phyloP scores from a whole-genome alignment of 2,329 filamentous ascomycete species.

The Thelonectria discophora region DNA sequence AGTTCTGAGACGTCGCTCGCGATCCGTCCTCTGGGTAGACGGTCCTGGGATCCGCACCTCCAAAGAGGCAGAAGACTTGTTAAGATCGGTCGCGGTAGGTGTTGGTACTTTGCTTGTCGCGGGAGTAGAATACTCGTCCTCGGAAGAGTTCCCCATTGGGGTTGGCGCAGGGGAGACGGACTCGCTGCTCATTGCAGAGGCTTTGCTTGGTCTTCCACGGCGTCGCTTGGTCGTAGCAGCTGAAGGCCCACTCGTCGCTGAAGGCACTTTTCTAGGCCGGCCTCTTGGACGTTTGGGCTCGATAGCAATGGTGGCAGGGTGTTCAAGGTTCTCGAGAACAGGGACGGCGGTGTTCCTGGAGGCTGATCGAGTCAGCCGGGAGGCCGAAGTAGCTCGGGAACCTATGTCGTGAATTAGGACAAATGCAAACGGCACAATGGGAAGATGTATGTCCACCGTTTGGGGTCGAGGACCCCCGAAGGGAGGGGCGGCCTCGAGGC shows the following conservation, averaged over 20 bases:
- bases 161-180: constrained; percentile 47
- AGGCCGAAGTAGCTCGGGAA: constrained; percentile 29
- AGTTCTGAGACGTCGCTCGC: constrained; percentile 44
- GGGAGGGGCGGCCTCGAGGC: constrained; percentile 45
- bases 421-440: not conserved
- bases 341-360: constrained; percentile 29
- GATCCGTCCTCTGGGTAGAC: constrained; percentile 31
- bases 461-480: constrained; percentile 26
- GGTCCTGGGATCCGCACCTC: constrained; percentile 44
- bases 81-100: constrained; percentile 40
- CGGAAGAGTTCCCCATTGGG: constrained; percentile 43
- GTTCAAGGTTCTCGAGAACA: constrained; percentile 3
- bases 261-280: constrained; percentile 35
- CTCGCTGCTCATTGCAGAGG: constrained; percentile 35
- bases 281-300: constrained; percentile 35
- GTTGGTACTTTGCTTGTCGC: constrained; percentile 51
- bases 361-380: constrained; percentile 42
- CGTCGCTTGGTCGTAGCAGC: constrained; percentile 19
- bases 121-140: constrained; percentile 48
- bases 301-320: constrained; percentile 7
- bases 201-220: constrained; percentile 33
- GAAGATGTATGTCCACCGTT: constrained; percentile 29
- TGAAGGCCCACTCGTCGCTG: constrained; percentile 17
- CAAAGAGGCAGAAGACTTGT: constrained; percentile 35
- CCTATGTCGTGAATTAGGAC: constrained; percentile 24